Percentiles rank a stretch among this genome's conserved stretches.
phyloP scores from a whole-genome alignment of 108 stramenopile genomes.

The Skeletonema marinoi region DNA sequence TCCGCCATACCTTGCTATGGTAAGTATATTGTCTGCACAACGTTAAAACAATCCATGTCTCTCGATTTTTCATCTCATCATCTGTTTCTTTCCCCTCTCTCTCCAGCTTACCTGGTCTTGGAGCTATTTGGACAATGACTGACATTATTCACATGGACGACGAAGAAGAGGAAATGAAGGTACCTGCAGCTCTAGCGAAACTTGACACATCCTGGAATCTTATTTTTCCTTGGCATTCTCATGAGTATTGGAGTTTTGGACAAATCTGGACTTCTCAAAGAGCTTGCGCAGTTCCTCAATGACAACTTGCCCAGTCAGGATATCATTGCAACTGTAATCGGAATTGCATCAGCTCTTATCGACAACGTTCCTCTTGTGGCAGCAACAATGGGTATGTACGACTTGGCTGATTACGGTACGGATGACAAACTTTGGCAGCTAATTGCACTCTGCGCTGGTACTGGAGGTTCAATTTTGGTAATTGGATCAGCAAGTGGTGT shows the following conservation, averaged over 20 bases:
- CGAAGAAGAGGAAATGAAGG: slow-evolving; percentile 81
- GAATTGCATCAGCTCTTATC: slow-evolving; percentile 89
- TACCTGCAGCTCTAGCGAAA: slow-evolving; percentile 80
- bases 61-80: background rate
- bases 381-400: slow-evolving; percentile 96
- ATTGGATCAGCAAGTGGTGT: slow-evolving; percentile 94
- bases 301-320: slow-evolving; percentile 86
- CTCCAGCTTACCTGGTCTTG: slow-evolving; percentile 84
- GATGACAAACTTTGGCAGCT: slow-evolving; percentile 94
- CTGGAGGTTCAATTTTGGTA: slow-evolving; percentile 92
- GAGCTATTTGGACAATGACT: slow-evolving; percentile 93
- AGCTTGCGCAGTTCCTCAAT: slow-evolving; percentile 86
- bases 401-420: slow-evolving; percentile 82
- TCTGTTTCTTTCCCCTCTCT: background rate
- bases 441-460: slow-evolving; percentile 94
- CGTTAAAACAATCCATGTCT: background rate
- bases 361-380: slow-evolving; percentile 95
- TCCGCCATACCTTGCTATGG: slow-evolving; percentile 94
- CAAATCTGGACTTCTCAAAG: slow-evolving; percentile 89
- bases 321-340: slow-evolving; percentile 94
- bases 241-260: slow-evolving; percentile 94
- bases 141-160: slow-evolving; percentile 94
- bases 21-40: slow-evolving; percentile 4
- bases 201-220: slow-evolving; percentile 90
- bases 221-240: slow-evolving; percentile 95